Evolutionary conservation across 768 basidiomycete genomes (phyloP), one percentile per base, ranked within the genome.

Genomic region (Mrakia hoshinonis): DNA sequence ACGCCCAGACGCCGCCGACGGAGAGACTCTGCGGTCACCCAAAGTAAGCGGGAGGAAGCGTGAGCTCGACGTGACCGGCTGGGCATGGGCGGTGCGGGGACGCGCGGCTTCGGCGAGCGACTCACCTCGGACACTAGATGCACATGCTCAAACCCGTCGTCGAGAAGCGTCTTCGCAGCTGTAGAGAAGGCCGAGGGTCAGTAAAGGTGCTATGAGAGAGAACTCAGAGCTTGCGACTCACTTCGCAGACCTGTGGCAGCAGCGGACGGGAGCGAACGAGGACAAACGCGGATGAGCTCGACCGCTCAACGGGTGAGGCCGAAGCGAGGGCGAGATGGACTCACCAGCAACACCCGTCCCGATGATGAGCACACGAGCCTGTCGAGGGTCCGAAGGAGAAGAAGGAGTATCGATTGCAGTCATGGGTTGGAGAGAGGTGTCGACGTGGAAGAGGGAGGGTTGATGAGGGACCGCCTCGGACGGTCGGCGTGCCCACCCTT

Each of bases 241-340:
- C 54, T 31, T 55, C 54, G 54, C 29, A 55, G 54, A 31, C 54
- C 54, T 55, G 54, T n/a, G n/a, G n/a, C n/a, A n/a, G n/a, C n/a
- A n/a, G n/a, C n/a, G n/a, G n/a, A n/a, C n/a, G n/a, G 1, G 29
- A 18, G 20, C n/a, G 18, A 52, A 52, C n/a, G 51, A 26, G 34
- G 26, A 55, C 15, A 15, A 34, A 31, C n/a, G 29, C 26, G 1
- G 7, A 4, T 29, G 54, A 15, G 20, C 20, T 55, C 54, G 20
- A 18, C 52, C 6, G 18, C 29, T 26, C 20, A 12, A 29, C 24
- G 26, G 54, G n/a, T 1, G 18, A 9, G 29, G 34, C 4, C n/a
- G 29, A 24, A 13, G 34, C 48, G 22, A 13, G 13, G 34, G 12
- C 29, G 29, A 9, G 54, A 15, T 6, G 31, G 22, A 15, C 54